A percentile compares a stretch with the other conserved stretches of the same genome.
These are phyloP conservation scores for Phaseolus lunatus DNA, from an alignment of 306 rosid species.

Conservation along the genomic window DNA sequence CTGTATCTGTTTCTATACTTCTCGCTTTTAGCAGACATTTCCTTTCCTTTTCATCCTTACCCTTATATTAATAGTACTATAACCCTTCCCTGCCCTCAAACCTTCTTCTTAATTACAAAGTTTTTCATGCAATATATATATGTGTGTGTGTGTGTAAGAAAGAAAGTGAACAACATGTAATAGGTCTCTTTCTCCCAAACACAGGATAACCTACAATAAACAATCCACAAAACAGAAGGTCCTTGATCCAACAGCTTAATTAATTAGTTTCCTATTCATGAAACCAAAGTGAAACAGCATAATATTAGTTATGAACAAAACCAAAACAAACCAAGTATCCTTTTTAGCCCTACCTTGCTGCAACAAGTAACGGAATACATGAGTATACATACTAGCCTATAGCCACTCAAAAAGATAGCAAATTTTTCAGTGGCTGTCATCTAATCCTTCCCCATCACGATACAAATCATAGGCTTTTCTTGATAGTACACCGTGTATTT, in stretches of 20 bases:
- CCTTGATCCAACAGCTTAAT: not conserved
- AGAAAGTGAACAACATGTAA: not conserved
- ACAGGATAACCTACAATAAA: not conserved
- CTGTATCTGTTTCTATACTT: constrained; percentile 11
- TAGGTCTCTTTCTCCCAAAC: not conserved
- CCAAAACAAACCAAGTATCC: not conserved
- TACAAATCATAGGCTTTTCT: constrained; percentile 30
- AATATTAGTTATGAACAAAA: not conserved
- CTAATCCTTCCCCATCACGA: constrained; percentile 32
- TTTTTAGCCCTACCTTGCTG: constrained; percentile 13
- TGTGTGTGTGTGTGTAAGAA: not conserved
- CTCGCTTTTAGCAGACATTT: constrained; percentile 16
- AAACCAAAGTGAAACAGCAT: not conserved
- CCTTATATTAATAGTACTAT: not conserved
- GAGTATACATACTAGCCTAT: constrained; percentile 13
- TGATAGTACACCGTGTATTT: not conserved
- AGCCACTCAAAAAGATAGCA: constrained; percentile 16
- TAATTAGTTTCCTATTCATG: not conserved
- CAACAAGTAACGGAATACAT: constrained; percentile 29
- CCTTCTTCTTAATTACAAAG: not conserved
- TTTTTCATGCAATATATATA: not conserved
- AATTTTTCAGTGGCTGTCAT: constrained; percentile 26
- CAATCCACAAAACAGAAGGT: not conserved
- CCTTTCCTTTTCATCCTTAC: constrained; percentile 10
- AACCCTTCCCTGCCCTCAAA: constrained; percentile 25